Conservation (phyloP, 2,329 filamentous ascomycete species). For the Curvularia lunata region DNA sequence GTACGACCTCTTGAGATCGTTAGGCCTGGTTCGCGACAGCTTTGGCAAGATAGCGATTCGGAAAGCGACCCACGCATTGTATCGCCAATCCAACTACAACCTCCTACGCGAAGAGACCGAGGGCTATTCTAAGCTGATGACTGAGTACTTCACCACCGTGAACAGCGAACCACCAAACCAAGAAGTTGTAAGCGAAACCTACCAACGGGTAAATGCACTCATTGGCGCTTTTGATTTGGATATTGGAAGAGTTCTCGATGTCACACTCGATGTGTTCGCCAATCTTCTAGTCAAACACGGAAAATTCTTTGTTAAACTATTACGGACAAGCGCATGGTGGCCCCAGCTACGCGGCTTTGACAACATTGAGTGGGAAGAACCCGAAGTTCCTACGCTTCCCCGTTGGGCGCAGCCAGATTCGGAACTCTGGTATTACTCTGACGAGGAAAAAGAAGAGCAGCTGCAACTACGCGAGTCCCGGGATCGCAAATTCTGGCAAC, state of each 20-base stretch:
- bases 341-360: conserved; percentile 68
- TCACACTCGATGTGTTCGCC: conserved; percentile 93
- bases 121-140: conserved; percentile 94
- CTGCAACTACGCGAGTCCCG: conserved; percentile 65
- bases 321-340: conserved; percentile 97
- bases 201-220: conserved; percentile 89
- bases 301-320: conserved; percentile 91
- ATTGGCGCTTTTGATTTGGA: conserved; percentile 98
- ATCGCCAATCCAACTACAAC: conserved; percentile 97
- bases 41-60: conserved; percentile 84
- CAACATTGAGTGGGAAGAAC: conserved; percentile 55
- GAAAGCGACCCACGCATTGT: conserved; percentile 89
- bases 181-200: conserved; percentile 81
- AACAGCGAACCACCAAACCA: conserved; percentile 74
- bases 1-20: conserved; percentile 71
- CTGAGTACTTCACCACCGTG: conserved; percentile 91
- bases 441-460: conserved; percentile 70
- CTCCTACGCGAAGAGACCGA: conserved; percentile 93
- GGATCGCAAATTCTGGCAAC: conserved; percentile 80
- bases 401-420: conserved; percentile 82
- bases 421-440: conserved; percentile 65
- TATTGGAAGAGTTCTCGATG: conserved; percentile 90
- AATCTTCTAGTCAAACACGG: conserved; percentile 91
- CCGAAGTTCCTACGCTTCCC: conserved; percentile 72
- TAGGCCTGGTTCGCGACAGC: conserved; percentile 83